These are phyloP conservation scores for Arabidopsis suecica DNA, from an alignment of 345 rosid species.

Conservation along the genomic window DNA sequence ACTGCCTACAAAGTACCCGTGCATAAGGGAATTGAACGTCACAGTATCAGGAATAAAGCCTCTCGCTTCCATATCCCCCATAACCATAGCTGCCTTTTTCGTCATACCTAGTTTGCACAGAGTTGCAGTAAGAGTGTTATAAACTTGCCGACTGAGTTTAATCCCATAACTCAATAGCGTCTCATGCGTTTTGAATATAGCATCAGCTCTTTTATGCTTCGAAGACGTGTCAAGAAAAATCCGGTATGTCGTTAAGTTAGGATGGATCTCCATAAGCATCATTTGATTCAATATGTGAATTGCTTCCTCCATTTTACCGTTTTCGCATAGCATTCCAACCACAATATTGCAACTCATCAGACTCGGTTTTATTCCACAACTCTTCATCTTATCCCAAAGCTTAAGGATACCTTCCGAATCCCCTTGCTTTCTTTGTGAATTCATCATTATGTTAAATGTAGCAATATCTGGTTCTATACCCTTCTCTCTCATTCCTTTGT, in stretches of 20 bases:
- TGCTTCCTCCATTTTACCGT: constrained; percentile 60
- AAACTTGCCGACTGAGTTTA: constrained; percentile 57
- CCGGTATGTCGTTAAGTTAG: constrained; percentile 58
- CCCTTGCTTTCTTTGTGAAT: constrained; percentile 64
- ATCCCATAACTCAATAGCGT: constrained; percentile 64
- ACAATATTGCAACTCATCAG: constrained; percentile 69
- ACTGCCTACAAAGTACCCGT: constrained; percentile 66
- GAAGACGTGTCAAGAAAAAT: constrained; percentile 61
- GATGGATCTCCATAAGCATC: constrained; percentile 54
- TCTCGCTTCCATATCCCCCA: constrained; percentile 59
- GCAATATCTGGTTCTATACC: constrained; percentile 73
- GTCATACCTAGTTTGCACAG: constrained; percentile 88
- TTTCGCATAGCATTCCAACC: constrained; percentile 56
- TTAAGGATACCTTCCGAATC: constrained; percentile 56
- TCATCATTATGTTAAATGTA: constrained; percentile 80
- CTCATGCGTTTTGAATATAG: constrained; percentile 61
- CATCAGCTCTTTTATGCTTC: constrained; percentile 59
- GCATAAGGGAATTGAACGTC: constrained; percentile 77
- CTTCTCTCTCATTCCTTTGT: constrained; percentile 65
- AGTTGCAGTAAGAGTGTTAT: constrained; percentile 64
- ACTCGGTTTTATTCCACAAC: constrained; percentile 58
- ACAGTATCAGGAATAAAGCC: constrained; percentile 58
- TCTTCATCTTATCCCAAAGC: constrained; percentile 78
- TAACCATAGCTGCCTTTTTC: constrained; percentile 59
- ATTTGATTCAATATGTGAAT: constrained; percentile 62